Evolutionary conservation across 2,329 filamentous ascomycete species (phyloP), one percentile per base, ranked within the genome.

Genomic region (Colletotrichum zoysiae): DNA sequence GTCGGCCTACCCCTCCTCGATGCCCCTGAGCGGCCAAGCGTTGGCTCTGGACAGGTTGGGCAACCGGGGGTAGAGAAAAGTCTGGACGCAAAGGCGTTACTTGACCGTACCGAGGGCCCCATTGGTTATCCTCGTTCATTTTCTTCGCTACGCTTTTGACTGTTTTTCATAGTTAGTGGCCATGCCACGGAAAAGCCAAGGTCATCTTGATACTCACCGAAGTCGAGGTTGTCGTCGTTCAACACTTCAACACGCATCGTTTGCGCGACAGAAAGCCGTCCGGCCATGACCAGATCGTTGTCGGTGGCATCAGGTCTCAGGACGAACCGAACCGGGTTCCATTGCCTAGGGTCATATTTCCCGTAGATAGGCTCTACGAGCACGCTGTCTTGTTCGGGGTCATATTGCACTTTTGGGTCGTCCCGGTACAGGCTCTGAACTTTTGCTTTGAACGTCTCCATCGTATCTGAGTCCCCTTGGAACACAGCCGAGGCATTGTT

Each of bases 241-340:
- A 74, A 40, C 9, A 78, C 16, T 0, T 67, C 59, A 11, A 79
- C 65, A 1, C 35, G 33, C 33, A 80, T 67, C 1, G 74, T 51
- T 3, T 74, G 73, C 20, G 77, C 74, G 2, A 76, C 73, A 46
- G 80, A 75, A 26, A 75, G 75, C 26, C 78, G 75, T 18, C 72
- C 70, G 23, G 80, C 78, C 69, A 74, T 74, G 14, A 60, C 42
- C 78, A 79, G 78, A 12, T 76, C 77, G 0, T 70, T 38, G n/a
- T 79, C 73, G 6, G 74, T 74, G 18, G 77, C 79, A 5, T 78
- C 65, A 3, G 46, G 18, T 8, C 70, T 67, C 3, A 81, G 73
- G n/a, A 73, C 62, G 48, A 70, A 74, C 3, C 23, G 55, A 14
- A 48, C 11, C 8, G 59, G 33, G 26, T 64, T 60, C 55, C 66